Evolutionary conservation across 148 eudicot genomes (phyloP).

Genomic region (Vaccinium corymbosum): DNA sequence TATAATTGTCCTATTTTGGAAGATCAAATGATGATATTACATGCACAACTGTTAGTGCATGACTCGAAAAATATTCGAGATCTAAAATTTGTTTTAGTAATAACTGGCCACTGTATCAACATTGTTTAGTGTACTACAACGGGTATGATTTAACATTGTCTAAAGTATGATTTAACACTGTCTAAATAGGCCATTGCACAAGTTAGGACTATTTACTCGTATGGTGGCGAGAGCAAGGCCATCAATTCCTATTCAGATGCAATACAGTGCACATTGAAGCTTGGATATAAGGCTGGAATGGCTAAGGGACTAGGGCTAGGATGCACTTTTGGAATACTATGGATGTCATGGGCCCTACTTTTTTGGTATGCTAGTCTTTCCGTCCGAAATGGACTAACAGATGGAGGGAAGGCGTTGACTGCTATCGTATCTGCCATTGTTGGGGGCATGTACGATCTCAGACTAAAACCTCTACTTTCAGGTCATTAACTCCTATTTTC

Average conservation of each 20-base stretch:
- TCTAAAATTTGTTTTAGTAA: background rate
- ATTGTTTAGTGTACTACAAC: background rate
- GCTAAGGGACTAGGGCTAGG: constrained; percentile 97
- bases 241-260: constrained; percentile 89
- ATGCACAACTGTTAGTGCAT: background rate
- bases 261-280: constrained; percentile 79
- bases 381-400: constrained; percentile 87
- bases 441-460: constrained; percentile 89
- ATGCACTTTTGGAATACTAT: constrained; percentile 94
- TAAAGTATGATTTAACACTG: background rate
- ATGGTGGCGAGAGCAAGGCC: constrained; percentile 88
- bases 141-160: no score
- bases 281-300: constrained; percentile 99
- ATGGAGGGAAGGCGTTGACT: constrained; percentile 98
- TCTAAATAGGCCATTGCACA: constrained; percentile 85
- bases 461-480: background rate
- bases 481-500: background rate
- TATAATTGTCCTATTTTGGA: background rate
- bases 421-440: constrained; percentile 97
- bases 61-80: background rate
- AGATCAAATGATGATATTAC: background rate
- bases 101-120: background rate
- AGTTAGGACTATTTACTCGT: constrained; percentile 95
- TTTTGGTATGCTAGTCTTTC: constrained; percentile 99
- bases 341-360: constrained; percentile 99